Evolutionary conservation across 768 basidiomycete genomes (phyloP).

Genomic region (Auricularia sp.): DNA sequence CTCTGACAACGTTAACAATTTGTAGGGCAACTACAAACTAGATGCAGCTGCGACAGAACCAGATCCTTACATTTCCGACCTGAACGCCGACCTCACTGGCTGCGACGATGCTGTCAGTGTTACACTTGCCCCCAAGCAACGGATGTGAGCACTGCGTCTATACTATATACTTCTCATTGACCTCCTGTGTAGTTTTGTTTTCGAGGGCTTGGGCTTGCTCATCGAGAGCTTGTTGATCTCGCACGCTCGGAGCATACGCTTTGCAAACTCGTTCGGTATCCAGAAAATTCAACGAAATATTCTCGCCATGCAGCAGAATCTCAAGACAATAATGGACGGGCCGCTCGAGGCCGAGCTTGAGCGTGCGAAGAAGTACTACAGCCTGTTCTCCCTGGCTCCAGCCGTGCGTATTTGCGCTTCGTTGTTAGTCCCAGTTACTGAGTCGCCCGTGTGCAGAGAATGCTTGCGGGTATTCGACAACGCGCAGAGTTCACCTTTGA

Average conservation of each 20-base stretch:
- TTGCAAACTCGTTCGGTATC: constrained; percentile 66
- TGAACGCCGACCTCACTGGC: constrained; percentile 70
- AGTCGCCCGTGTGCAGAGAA: constrained; percentile 37
- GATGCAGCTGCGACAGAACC: constrained; percentile 84
- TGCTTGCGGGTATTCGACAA: constrained; percentile 62
- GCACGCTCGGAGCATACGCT: constrained; percentile 58
- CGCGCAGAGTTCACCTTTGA: constrained; percentile 68
- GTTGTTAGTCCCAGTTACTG: background rate
- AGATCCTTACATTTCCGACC: constrained; percentile 77
- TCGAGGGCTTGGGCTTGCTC: constrained; percentile 73
- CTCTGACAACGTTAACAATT: background rate
- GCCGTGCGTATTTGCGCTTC: constrained; percentile 38
- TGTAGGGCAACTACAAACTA: constrained; percentile 74
- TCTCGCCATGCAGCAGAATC: constrained; percentile 82
- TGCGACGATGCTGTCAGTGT: constrained; percentile 61
- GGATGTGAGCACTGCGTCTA: constrained; percentile 41
- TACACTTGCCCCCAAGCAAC: constrained; percentile 53
- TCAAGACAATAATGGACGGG: constrained; percentile 64
- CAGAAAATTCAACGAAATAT: constrained; percentile 85
- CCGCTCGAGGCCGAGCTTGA: constrained; percentile 59
- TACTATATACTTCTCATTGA: constrained; percentile 6
- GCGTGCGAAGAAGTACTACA: constrained; percentile 70
- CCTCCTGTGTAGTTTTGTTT: constrained; percentile 56
- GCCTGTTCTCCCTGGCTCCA: constrained; percentile 64
- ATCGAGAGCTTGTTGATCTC: constrained; percentile 77